These are phyloP conservation scores for Dactylella cylindrospora DNA, from an alignment of 2,329 filamentous ascomycete genomes.

Conservation along the genomic window DNA sequence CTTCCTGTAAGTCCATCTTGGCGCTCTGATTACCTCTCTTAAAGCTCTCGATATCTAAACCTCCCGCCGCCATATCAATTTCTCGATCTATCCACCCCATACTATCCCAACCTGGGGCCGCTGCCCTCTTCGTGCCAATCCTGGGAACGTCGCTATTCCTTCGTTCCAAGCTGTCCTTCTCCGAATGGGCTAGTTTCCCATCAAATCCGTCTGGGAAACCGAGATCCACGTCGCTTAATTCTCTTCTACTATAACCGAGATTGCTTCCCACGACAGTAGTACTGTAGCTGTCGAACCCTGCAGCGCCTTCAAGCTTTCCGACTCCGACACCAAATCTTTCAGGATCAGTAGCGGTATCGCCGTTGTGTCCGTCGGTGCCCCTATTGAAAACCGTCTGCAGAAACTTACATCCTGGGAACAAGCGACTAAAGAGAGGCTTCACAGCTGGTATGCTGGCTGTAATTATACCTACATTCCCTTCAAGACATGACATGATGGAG, in stretches of 20 bases:
- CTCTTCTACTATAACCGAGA: slow-evolving; percentile 3
- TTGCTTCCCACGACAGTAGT: slow-evolving; percentile 4
- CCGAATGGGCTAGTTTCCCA: slow-evolving; percentile 18
- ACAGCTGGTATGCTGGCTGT: slow-evolving; percentile 29
- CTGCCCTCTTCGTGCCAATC: no score
- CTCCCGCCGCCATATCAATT: slow-evolving; percentile 15
- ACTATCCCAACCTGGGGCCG: not conserved
- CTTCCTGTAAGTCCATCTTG: slow-evolving; percentile 30
- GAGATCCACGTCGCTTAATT: slow-evolving; percentile 23
- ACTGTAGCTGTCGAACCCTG: slow-evolving; percentile 1
- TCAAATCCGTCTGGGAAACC: slow-evolving; percentile 31
- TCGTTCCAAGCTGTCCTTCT: no score
- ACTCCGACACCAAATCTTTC: no score
- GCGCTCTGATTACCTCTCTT: slow-evolving; percentile 32
- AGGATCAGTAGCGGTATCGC: no score
- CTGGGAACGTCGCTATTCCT: slow-evolving; percentile 20
- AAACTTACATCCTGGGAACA: slow-evolving; percentile 15
- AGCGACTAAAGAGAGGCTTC: slow-evolving; percentile 26
- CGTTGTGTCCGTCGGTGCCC: not conserved
- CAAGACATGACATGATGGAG: slow-evolving; percentile 29
- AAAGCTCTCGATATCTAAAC: slow-evolving; percentile 27
- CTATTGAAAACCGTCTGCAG: slow-evolving; percentile 2
- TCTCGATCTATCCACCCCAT: slow-evolving; percentile 29
- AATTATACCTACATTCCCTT: slow-evolving; percentile 41
- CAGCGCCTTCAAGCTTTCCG: not conserved